Evolutionary conservation across 1,284 basidiomycete genomes (phyloP).

Genomic region (Pascua guehoae): DNA sequence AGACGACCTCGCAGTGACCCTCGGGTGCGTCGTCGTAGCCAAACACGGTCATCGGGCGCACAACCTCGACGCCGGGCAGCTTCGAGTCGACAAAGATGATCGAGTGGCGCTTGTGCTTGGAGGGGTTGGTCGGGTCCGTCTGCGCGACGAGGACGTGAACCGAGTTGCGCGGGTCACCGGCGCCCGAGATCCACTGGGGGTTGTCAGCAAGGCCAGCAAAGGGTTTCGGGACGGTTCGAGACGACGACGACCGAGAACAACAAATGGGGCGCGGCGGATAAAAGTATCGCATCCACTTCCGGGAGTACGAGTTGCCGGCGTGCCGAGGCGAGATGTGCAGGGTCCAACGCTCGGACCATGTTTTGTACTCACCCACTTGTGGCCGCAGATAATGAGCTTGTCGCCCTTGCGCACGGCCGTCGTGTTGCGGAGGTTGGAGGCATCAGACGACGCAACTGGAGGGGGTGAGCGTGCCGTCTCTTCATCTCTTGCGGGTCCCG

Average conservation of each 20-base stretch:
- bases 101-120: slow-evolving; percentile 75
- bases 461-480: neutral
- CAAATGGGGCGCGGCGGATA: too few relatives aligned
- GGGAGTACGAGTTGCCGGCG: too few relatives aligned
- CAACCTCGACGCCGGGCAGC: slow-evolving; percentile 78
- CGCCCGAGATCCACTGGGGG: slow-evolving; percentile 84
- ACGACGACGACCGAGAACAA: too few relatives aligned
- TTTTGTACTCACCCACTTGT: slow-evolving; percentile 69
- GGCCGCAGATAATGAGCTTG: slow-evolving; percentile 89
- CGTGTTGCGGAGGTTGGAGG: slow-evolving; percentile 89
- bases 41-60: slow-evolving; percentile 88
- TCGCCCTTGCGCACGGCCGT: slow-evolving; percentile 73
- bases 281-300: too few relatives aligned
- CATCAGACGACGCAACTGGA: slow-evolving; percentile 87
- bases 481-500: neutral
- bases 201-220: neutral
- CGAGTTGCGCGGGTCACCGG: slow-evolving; percentile 85
- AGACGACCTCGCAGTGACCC: slow-evolving; percentile 92
- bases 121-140: slow-evolving; percentile 45
- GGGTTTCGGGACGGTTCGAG: neutral
- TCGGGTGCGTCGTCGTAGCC: slow-evolving; percentile 94
- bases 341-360: neutral
- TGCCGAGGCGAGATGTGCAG: too few relatives aligned
- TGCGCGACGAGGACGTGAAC: slow-evolving; percentile 84
- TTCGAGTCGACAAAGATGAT: slow-evolving; percentile 89